Base-by-base conservation (phyloP, 108 stramenopile species). In the Nitzschia sp. region DNA sequence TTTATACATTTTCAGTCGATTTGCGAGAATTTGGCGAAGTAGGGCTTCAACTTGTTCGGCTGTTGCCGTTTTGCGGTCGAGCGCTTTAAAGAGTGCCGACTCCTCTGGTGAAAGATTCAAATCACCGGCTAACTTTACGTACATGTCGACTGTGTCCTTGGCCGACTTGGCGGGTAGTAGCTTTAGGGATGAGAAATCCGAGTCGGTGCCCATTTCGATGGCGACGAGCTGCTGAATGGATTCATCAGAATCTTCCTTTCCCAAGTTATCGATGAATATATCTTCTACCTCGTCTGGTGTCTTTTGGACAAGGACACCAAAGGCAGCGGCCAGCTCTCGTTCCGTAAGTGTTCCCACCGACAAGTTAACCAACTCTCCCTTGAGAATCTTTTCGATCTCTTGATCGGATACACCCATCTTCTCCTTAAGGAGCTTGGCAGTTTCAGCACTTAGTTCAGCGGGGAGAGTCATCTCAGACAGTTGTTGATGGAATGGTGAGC, bases 51-150 rank as follows among this genome's bases (percentile, higher is more conserved):
- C 75, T 34, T 83, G 66, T 31, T 75, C 79, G 30, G 72, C 70
- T 15, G 60, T 59, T 9, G 72, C 49, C 30, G 30, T 19, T 3
- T 63, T 70, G 46, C 57, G 75, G 25, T 48, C 74, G 38, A 79
- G 63, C 35, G 66, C 66, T 29, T 73, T 54, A 61, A 85, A 85
- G 46, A 33, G 48, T 2, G 54, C 72, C 32, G 76, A 77, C 53
- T 85, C 84, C 13, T 79, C 81, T 27, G 61, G 66, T 3, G 84
- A 79, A 24, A 85, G 66, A 55, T 85, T 85, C 31, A 85, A 56
- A 42, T 72, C 71, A 19, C 67, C 72, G 46, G 78, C 74, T 2
- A 75, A 51, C 31, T 64, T 38, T 28, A 34, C 19, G 57, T 85
- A 85, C 2, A 66, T 36, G 23, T 82, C 80, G 32, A 63, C 71